Evolutionary conservation across 306 rosid species (phyloP), one percentile per base, ranked within the genome.

Genomic region (Pyrus betulifolia): DNA sequence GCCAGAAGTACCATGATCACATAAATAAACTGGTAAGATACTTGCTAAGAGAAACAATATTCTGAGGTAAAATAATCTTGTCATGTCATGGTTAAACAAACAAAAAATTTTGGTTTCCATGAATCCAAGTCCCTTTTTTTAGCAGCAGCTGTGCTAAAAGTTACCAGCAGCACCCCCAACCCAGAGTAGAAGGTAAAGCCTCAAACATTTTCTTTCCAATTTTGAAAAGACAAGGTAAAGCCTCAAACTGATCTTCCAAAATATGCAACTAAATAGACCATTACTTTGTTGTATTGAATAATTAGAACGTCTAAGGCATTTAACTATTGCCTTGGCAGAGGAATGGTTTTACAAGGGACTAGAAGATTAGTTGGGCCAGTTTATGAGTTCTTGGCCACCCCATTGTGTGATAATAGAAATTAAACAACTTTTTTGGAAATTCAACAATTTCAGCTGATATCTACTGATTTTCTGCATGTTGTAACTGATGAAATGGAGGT

Each of bases 1-100:
- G 92, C 83, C 71, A 79, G 66, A 76, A 66, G 5, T 73, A 78
- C 17, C 82, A 76, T 46, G 13, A 54, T 22, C 21, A 44, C 68
- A 71, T 68, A 71, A 67, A 69, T 76, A 71, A 67, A 69, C 76
- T 72, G 76, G 54, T 21, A 84, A 61, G 77, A 58, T 62, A 22
- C 57, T 30, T 72, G 72, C 31, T 49, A 61, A 45, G 49, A 44
- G 38, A 51, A 42, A 55, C 27, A 75, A 12, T 51, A 64, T 18
- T 62, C 17, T 12, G 14, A 62, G 49, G 18, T 21, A 27, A 73
- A 62, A 27, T 14, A 51, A 51, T 5, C 12, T 27, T 27, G 62
- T 25, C 54, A 2, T 19, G 69, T 31, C 23, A 35, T 15, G 54
- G 38, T 23, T 58, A 17, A 74, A 42, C 40, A 42, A 73, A 14